Conservation (phyloP, 768 basidiomycete species). For the Lepiota venenata region DNA sequence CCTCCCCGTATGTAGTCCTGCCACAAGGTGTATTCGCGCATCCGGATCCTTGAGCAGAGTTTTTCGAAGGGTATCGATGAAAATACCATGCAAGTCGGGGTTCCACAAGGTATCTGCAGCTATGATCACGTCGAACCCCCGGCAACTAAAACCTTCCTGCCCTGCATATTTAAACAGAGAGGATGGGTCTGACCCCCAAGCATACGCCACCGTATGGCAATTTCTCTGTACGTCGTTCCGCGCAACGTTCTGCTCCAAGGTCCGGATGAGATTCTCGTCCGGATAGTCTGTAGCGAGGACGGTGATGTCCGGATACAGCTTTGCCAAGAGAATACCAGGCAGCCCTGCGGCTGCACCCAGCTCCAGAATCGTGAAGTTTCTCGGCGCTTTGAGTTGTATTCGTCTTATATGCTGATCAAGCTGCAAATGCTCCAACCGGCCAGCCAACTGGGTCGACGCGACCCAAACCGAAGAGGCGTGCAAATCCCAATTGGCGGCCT, state of each 20-base stretch:
- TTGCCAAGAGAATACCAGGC: slow-evolving; percentile 66
- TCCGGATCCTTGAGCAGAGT: slow-evolving; percentile 40
- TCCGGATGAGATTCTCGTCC: slow-evolving; percentile 54
- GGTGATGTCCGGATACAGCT: slow-evolving; percentile 31
- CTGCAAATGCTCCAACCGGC: slow-evolving; percentile 51
- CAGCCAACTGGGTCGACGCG: slow-evolving; percentile 62
- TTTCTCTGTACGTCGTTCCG: slow-evolving; percentile 44
- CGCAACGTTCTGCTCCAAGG: slow-evolving; percentile 54
- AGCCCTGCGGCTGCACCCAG: slow-evolving; percentile 75
- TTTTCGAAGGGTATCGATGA: slow-evolving; percentile 48
- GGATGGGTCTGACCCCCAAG: slow-evolving; percentile 58
- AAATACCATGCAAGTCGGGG: slow-evolving; percentile 49
- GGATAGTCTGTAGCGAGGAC: slow-evolving; percentile 72
- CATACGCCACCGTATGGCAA: slow-evolving; percentile 55
- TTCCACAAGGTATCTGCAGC: slow-evolving; percentile 84
- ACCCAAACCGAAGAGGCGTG: slow-evolving; percentile 80
- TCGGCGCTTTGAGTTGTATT: slow-evolving; percentile 8
- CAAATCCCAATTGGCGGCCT: slow-evolving; percentile 66
- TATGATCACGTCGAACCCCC: slow-evolving; percentile 59
- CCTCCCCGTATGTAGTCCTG: slow-evolving; percentile 73
- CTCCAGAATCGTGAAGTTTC: slow-evolving; percentile 47
- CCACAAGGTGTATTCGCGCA: slow-evolving; percentile 62
- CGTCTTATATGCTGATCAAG: slow-evolving; percentile 22
- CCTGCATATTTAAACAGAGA: slow-evolving; percentile 14
- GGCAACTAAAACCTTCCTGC: not conserved